Conservation (phyloP, 2,329 filamentous ascomycete genomes). For the Verticillium klebahnii region DNA sequence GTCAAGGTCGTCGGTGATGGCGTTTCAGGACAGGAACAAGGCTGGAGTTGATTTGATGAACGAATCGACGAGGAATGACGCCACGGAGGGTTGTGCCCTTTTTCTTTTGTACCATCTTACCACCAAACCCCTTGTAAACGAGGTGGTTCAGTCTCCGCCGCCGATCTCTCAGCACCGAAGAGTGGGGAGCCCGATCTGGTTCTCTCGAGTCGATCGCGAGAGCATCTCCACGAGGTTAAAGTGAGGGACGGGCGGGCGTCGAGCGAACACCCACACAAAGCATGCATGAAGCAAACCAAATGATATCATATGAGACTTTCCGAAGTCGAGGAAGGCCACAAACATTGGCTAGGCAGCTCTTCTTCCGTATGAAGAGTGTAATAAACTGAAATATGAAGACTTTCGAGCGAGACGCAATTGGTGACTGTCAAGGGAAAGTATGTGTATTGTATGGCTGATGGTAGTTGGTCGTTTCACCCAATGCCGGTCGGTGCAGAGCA, state of each 20-base stretch:
- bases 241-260: constrained; percentile 60
- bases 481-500: neutral
- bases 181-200: constrained; percentile 46
- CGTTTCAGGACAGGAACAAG: neutral
- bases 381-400: neutral
- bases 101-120: constrained; percentile 46
- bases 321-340: neutral
- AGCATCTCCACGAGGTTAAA: constrained; percentile 66
- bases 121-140: constrained; percentile 35
- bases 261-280: constrained; percentile 48
- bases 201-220: constrained; percentile 23
- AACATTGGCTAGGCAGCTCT: constrained; percentile 3
- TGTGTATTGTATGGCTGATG: neutral
- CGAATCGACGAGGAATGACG: constrained; percentile 14
- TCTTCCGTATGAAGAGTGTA: neutral
- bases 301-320: constrained; percentile 4
- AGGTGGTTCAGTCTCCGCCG: constrained; percentile 58
- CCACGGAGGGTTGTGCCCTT: constrained; percentile 22
- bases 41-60: constrained; percentile 11
- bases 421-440: neutral
- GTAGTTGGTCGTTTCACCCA: neutral
- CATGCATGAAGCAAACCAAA: constrained; percentile 21
- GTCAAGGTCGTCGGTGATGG: neutral
- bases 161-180: constrained; percentile 63
- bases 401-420: neutral